These are phyloP conservation scores for Wallacemonas rigidus DNA, from an alignment of 208 protist genomes.

Conservation along the genomic window DNA sequence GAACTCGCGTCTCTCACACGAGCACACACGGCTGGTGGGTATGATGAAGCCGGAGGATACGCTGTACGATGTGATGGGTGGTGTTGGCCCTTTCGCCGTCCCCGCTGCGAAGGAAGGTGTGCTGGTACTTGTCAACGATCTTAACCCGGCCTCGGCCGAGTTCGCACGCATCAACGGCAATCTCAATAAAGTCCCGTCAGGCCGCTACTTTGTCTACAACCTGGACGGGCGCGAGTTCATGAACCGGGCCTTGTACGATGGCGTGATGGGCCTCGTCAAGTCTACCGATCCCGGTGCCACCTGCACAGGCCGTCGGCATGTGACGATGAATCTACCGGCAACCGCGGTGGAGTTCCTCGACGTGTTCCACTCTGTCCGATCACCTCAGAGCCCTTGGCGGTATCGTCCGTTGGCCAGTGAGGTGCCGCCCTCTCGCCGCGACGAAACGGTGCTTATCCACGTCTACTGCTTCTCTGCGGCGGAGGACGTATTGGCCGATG, in stretches of 20 bases:
- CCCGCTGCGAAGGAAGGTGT: conserved; percentile 90
- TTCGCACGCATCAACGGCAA: conserved; percentile 90
- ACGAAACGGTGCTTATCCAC: conserved; percentile 65
- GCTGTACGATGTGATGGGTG: conserved; percentile 96
- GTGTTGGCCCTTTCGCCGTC: conserved; percentile 97
- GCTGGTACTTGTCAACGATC: conserved; percentile 96
- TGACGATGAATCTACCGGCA: conserved; percentile 98
- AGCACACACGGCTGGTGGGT: conserved; percentile 93
- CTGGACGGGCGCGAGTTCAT: conserved; percentile 96
- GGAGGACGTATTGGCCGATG: conserved; percentile 57
- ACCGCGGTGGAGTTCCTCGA: conserved; percentile 96
- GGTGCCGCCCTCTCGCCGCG: conserved; percentile 9
- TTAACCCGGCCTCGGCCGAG: conserved; percentile 95
- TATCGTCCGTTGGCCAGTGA: not conserved
- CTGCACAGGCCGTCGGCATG: conserved; percentile 66
- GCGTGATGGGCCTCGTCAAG: conserved; percentile 24
- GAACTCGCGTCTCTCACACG: conserved; percentile 95
- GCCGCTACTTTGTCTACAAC: conserved; percentile 84
- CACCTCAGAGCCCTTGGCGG: conserved; percentile 9
- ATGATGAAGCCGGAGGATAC: conserved; percentile 69
- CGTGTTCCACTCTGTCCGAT: conserved; percentile 57
- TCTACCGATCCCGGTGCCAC: not conserved
- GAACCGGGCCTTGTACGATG: conserved; percentile 62
- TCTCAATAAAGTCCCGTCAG: conserved; percentile 80
- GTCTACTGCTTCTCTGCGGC: conserved; percentile 87